Percentiles rank a stretch among this genome's conserved stretches.
These are phyloP conservation scores for Neurospora sp. DNA, from an alignment of 495 filamentous ascomycete species.

Conservation along the genomic window DNA sequence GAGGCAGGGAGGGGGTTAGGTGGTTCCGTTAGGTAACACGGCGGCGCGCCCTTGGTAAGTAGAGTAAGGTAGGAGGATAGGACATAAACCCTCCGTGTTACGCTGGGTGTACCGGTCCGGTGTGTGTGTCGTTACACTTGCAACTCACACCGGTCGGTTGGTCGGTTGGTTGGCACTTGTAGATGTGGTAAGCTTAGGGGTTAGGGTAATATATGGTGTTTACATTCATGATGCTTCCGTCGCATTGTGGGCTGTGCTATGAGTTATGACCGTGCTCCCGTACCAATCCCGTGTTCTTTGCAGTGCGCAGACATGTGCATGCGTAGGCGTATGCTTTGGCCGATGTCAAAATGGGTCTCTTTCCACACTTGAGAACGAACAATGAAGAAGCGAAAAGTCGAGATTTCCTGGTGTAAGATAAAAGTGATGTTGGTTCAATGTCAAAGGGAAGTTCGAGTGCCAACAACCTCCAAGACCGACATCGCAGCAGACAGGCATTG, in stretches of 20 bases:
- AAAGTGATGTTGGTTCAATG: background rate
- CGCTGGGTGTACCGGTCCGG: background rate
- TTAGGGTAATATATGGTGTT: background rate
- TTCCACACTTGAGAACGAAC: background rate
- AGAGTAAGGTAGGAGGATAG: background rate
- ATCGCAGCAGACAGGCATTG: background rate
- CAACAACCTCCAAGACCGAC: background rate
- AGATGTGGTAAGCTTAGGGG: background rate
- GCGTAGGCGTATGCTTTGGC: background rate
- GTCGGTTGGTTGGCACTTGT: background rate
- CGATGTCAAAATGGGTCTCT: background rate
- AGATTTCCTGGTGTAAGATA: background rate
- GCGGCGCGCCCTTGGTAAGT: background rate
- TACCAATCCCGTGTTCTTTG: background rate
- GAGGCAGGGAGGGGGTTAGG: background rate
- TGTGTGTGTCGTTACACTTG: background rate
- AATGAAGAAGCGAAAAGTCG: background rate
- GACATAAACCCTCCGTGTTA: background rate
- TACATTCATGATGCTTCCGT: background rate
- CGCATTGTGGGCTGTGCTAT: background rate
- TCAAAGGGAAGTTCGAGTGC: background rate
- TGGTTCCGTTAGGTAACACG: background rate
- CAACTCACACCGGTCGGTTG: background rate
- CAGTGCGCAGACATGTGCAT: background rate
- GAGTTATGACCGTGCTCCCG: background rate